Evolutionary conservation across 208 protist species (phyloP), one percentile per base, ranked within the genome.

Genomic region (Naegleria lovaniensis): DNA sequence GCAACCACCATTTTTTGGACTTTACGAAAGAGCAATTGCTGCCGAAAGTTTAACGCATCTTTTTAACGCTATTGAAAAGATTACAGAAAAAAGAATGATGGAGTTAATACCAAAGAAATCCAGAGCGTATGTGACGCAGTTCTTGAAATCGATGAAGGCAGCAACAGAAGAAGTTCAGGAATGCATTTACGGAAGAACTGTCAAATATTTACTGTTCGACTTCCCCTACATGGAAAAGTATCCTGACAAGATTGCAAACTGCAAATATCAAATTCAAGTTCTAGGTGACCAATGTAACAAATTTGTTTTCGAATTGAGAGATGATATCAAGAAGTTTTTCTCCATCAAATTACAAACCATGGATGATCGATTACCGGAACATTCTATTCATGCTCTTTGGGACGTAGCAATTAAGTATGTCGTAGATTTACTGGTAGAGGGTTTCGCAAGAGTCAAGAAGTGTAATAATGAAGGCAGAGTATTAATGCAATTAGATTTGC

Each of bases 401-500:
- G 43, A 51, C 38, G 4, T 29, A 15, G 85, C 33, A 1, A 29
- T 88, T 38, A 88, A 58, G 33, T 88, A 36, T 39, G 33, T 88
- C 0, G 55, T 88, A 5, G 39, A 58, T 29, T 7, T 40, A 22
- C 16, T 88, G 5, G 43, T 88, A 4, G 85, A 88, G 38, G 85
- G 85, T 25, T 88, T 58, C 41, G 51, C 85, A 19, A 25, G 43
- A n/a, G 43, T 88, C 9, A 88, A 88, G 43, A 58, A 58, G 38
- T 58, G 39, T 58, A 58, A 88, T 88, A 29, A 88, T 58, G n/a
- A 58, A 58, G 85, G 85, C 16, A 52, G 39, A n/a, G 85, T 33
- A 4, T 43, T 40, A 33, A 88, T 88, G 85, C 41, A 88, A 33
- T 39, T 88, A 6, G 85, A 88, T 58, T 38, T 88, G 9, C 19